Percentiles rank a stretch among this genome's conserved stretches.
Evolutionary conservation across 345 rosid species (phyloP).

Genomic region (Mallotus nudiflorus): DNA sequence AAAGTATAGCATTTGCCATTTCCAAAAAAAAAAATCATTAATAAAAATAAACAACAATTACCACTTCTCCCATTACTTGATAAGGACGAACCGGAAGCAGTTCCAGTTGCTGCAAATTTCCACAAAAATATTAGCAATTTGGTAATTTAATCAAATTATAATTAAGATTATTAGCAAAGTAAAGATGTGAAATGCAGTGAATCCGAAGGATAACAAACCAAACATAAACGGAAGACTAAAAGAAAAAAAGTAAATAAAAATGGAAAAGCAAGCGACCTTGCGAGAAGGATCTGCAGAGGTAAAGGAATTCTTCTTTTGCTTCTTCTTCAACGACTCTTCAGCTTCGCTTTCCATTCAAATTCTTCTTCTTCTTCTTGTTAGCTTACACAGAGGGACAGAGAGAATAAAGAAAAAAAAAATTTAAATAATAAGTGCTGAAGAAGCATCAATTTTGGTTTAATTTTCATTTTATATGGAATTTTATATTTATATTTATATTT

Average conservation of each 20-base stretch:
- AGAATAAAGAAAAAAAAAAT: background rate
- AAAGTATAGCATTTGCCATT: no score
- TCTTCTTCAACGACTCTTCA: conserved; percentile 39
- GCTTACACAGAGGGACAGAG: background rate
- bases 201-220: background rate
- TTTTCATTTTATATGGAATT: no score
- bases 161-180: background rate
- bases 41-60: conserved; percentile 12
- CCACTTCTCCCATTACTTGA: conserved; percentile 51
- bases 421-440: no score
- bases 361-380: background rate
- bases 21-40: no score
- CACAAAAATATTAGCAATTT: background rate
- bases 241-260: background rate
- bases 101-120: conserved; percentile 21
- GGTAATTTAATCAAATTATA: background rate
- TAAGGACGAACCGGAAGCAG: conserved; percentile 10
- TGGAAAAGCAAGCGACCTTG: conserved; percentile 11
- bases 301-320: conserved; percentile 25
- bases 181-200: background rate
- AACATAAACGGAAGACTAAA: background rate
- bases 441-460: no score
- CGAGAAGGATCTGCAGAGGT: conserved; percentile 26
- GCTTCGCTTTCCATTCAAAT: conserved; percentile 34
- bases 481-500: no score